Evolutionary conservation across 257 asterid species (phyloP).

Genomic region (Mitragyna speciosa): DNA sequence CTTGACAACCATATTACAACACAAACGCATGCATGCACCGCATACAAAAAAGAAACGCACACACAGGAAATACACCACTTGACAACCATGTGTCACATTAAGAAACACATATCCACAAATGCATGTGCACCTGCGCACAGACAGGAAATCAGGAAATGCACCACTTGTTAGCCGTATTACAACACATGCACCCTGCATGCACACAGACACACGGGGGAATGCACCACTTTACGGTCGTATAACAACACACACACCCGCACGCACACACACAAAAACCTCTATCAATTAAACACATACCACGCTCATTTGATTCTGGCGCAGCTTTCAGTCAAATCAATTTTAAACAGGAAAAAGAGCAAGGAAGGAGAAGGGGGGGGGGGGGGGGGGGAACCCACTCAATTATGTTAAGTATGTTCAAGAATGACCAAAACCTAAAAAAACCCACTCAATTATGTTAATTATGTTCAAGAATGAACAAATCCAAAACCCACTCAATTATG

Average conservation of each 20-base stretch:
- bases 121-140: too few species aligned
- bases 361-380: not conserved
- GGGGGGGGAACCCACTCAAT: too few species aligned
- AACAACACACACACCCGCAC: not conserved
- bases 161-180: not conserved
- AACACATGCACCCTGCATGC: not conserved
- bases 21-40: too few species aligned
- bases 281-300: not conserved
- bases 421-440: not conserved
- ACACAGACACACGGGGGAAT: not conserved
- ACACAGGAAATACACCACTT: not conserved
- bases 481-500: too few species aligned
- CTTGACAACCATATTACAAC: not conserved
- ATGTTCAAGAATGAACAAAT: not conserved
- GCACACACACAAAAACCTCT: not conserved
- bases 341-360: not conserved
- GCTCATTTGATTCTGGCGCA: not conserved
- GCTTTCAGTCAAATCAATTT: not conserved
- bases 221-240: not conserved
- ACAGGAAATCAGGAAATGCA: not conserved
- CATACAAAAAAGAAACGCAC: not conserved
- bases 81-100: not conserved
- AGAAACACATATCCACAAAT: too few species aligned
- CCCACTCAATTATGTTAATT: not conserved
- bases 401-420: not conserved